Conservation (phyloP, 2,329 filamentous ascomycete species). For the Paradendryphiella salina region DNA sequence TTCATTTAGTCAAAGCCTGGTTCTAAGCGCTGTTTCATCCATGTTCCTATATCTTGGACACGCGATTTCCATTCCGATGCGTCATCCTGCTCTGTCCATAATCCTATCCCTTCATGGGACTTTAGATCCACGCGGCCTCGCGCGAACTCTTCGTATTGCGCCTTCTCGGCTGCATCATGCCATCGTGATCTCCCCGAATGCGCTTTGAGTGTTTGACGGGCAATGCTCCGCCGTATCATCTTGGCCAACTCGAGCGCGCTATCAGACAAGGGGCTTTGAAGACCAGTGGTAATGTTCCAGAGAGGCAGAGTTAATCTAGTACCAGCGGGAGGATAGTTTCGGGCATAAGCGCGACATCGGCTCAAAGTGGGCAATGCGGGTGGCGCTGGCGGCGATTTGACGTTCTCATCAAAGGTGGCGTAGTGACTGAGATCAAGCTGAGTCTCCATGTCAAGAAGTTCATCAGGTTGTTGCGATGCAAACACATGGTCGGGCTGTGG, state of each 20-base stretch:
- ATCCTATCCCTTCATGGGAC: constrained; percentile 21
- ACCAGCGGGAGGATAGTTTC: constrained; percentile 50
- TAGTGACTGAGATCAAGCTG: constrained; percentile 38
- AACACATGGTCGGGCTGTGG: constrained; percentile 31
- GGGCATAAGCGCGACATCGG: constrained; percentile 42
- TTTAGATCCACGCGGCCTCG: constrained; percentile 25
- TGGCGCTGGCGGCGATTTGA: constrained; percentile 10
- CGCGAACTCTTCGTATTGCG: constrained; percentile 34
- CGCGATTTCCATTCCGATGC: constrained; percentile 11
- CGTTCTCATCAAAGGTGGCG: constrained; percentile 22
- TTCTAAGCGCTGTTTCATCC: constrained; percentile 35
- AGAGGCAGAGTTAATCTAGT: constrained; percentile 47
- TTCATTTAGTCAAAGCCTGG: not conserved
- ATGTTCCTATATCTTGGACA: constrained; percentile 29
- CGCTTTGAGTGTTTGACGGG: constrained; percentile 36
- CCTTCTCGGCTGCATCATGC: constrained; percentile 34
- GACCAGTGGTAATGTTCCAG: constrained; percentile 48
- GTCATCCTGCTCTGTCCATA: constrained; percentile 30
- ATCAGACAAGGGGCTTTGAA: constrained; percentile 44
- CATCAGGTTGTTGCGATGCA: constrained; percentile 34
- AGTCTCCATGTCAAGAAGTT: constrained; percentile 37
- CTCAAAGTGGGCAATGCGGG: constrained; percentile 28
- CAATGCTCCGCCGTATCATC: constrained; percentile 47
- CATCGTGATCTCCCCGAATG: constrained; percentile 30
- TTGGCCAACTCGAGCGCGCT: constrained; percentile 50